phyloP scores from a whole-genome alignment of 2,329 filamentous ascomycete species.

The Colletotrichum musae region DNA sequence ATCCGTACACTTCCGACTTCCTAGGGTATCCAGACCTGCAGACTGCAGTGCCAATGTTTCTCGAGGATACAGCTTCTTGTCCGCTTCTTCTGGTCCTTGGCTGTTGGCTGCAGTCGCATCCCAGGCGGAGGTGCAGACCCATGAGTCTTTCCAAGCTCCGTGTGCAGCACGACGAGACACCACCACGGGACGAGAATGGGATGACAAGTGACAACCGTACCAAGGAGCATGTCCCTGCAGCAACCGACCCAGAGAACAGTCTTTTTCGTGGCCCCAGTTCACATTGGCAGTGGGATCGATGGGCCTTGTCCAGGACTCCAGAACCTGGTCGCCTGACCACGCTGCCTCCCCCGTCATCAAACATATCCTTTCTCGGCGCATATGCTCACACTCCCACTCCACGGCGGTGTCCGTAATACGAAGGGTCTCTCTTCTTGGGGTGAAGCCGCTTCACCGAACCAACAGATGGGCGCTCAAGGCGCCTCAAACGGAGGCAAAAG shows the following conservation, averaged over 20 bases:
- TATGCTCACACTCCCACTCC: background rate
- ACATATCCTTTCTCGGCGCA: background rate
- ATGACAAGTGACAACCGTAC: background rate
- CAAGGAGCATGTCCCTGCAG: slow-evolving; percentile 8
- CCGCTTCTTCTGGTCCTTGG: background rate
- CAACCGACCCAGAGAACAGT: slow-evolving; percentile 7
- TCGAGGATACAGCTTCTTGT: background rate
- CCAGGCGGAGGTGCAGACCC: background rate
- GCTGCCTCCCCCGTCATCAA: background rate
- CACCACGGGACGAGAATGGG: background rate
- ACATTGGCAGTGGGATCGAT: background rate
- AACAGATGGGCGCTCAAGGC: background rate
- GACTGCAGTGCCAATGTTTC: background rate
- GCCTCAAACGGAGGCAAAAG: background rate
- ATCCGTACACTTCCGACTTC: background rate
- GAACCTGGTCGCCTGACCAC: background rate
- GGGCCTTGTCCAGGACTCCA: background rate
- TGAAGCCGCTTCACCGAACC: slow-evolving; percentile 1
- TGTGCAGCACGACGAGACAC: background rate
- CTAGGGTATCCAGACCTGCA: slow-evolving; percentile 3
- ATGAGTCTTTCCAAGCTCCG: slow-evolving; percentile 2
- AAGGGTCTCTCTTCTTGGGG: background rate
- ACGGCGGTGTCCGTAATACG: background rate
- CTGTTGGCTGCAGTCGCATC: background rate
- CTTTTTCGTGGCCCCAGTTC: background rate